Conservation (phyloP, 345 rosid genomes). For the Punica granatum region DNA sequence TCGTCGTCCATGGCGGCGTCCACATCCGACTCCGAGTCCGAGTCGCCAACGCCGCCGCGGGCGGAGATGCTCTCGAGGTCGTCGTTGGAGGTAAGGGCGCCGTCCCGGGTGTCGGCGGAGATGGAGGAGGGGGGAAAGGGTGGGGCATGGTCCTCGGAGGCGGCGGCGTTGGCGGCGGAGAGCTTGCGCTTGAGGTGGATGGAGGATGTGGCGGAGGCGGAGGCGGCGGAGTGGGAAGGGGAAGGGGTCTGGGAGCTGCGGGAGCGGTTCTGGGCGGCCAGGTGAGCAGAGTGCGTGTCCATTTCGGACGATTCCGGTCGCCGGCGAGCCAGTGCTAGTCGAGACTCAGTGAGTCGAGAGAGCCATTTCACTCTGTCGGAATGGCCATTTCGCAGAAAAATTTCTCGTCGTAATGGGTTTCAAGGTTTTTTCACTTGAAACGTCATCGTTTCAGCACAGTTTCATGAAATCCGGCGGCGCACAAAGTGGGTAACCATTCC, state of each 20-base stretch:
- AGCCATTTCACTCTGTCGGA: too few relatives aligned
- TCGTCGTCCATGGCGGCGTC: slow-evolving; percentile 90
- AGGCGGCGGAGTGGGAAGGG: slow-evolving; percentile 98
- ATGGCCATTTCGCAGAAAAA: too few relatives aligned
- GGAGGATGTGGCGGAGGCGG: slow-evolving; percentile 90
- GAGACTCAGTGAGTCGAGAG: not conserved
- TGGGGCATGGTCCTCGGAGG: slow-evolving; percentile 71
- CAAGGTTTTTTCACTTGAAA: too few relatives aligned
- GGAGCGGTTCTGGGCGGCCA: slow-evolving; percentile 73
- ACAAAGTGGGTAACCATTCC: too few relatives aligned
- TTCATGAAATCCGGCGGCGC: too few relatives aligned
- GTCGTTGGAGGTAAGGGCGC: slow-evolving; percentile 84
- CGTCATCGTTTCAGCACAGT: too few relatives aligned
- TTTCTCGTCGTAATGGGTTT: too few relatives aligned
- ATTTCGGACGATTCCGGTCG: slow-evolving; percentile 14
- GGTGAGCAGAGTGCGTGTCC: slow-evolving; percentile 73
- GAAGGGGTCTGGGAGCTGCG: slow-evolving; percentile 88
- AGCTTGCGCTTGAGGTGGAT: slow-evolving; percentile 85
- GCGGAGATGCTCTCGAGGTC: slow-evolving; percentile 99
- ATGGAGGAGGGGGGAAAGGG: slow-evolving; percentile 83
- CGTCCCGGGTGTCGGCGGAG: slow-evolving; percentile 93
- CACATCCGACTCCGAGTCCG: slow-evolving; percentile 75
- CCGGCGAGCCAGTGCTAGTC: not conserved
- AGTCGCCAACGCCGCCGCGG: slow-evolving; percentile 73
- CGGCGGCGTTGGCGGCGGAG: slow-evolving; percentile 59